A percentile compares a stretch with the other conserved stretches of the same genome.
These are phyloP conservation scores for Gonapodya sp. DNA, from an alignment of 192 early-diverging fungal genomes.

Conservation along the genomic window DNA sequence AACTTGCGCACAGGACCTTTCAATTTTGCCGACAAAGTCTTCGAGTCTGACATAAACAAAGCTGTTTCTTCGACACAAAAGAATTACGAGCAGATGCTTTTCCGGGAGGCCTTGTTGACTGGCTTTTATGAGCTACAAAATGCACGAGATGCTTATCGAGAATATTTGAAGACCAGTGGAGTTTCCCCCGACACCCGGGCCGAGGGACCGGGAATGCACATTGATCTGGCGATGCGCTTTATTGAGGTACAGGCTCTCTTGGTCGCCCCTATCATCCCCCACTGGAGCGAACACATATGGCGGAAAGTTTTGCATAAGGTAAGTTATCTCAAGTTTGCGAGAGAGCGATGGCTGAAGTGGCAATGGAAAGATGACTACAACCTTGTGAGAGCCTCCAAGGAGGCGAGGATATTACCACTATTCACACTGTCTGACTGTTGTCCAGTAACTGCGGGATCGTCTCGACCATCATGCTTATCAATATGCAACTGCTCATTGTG, in stretches of 20 bases:
- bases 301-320: constrained; percentile 62
- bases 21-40: constrained; percentile 81
- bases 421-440: neutral
- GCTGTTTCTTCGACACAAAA: constrained; percentile 54
- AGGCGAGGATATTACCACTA: neutral
- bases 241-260: constrained; percentile 77
- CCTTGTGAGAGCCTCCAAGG: neutral
- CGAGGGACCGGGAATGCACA: constrained; percentile 69
- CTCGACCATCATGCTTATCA: constrained; percentile 2
- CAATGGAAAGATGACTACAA: neutral
- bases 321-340: neutral
- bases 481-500: no score
- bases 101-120: constrained; percentile 84
- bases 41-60: constrained; percentile 79
- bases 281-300: constrained; percentile 94
- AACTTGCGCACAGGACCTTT: constrained; percentile 39
- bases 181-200: constrained; percentile 18
- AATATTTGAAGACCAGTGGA: constrained; percentile 28
- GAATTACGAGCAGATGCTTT: constrained; percentile 70
- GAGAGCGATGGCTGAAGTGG: neutral
- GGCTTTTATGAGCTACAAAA: constrained; percentile 84
- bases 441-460: neutral
- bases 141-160: constrained; percentile 81
- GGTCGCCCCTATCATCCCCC: constrained; percentile 80
- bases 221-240: constrained; percentile 69